Evolutionary conservation across 1,139 yeast species (phyloP).

Genomic region (Petasospora fabianii): DNA sequence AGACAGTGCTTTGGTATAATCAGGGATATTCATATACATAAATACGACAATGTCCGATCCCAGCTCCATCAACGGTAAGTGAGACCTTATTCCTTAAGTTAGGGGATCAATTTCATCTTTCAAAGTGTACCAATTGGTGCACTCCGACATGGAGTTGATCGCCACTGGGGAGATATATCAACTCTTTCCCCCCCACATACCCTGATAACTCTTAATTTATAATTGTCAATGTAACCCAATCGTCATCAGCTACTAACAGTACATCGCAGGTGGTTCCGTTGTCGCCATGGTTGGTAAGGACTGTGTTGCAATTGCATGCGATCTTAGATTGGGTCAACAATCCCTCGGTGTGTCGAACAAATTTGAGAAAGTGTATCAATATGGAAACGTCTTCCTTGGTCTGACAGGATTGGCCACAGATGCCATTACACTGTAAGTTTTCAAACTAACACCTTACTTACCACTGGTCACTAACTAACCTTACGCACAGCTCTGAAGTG

Average conservation of each 20-base stretch:
- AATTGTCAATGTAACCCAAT: background rate
- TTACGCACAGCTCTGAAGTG: slow-evolving; percentile 68
- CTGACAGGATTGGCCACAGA: slow-evolving; percentile 95
- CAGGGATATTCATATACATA: too few relatives aligned
- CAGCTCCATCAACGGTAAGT: slow-evolving; percentile 48
- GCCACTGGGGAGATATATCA: background rate
- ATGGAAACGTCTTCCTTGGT: slow-evolving; percentile 84
- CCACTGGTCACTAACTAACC: slow-evolving; percentile 60
- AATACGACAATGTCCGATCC: slow-evolving; percentile 45
- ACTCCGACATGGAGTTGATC: background rate
- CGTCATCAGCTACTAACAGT: slow-evolving; percentile 11
- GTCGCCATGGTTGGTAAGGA: slow-evolving; percentile 99
- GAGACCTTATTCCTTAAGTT: background rate
- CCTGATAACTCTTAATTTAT: background rate
- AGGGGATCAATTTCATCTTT: too few relatives aligned
- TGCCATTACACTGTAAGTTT: slow-evolving; percentile 61
- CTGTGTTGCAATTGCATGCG: slow-evolving; percentile 97
- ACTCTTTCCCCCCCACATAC: background rate
- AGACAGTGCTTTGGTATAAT: too few relatives aligned
- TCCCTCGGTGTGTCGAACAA: slow-evolving; percentile 89
- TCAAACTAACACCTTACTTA: slow-evolving; percentile 38
- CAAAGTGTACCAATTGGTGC: background rate
- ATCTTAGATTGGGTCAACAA: slow-evolving; percentile 89
- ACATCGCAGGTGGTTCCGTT: slow-evolving; percentile 76
- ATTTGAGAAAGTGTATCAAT: slow-evolving; percentile 86